These are phyloP conservation scores for Lachancea quebecensis DNA, from an alignment of 805 yeast genomes.

Conservation along the genomic window DNA sequence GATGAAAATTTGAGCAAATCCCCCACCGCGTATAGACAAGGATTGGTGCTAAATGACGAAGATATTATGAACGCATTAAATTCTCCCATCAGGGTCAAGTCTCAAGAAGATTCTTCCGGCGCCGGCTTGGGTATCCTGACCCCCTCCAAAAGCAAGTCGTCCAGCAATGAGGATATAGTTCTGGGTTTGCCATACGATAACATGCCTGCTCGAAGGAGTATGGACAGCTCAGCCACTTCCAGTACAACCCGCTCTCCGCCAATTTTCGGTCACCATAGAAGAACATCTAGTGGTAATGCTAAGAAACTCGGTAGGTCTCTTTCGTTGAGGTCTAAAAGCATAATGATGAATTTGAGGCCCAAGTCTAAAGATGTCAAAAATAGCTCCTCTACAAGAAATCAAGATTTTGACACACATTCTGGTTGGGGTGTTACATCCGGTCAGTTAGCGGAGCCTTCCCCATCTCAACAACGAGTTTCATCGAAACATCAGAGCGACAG, in stretches of 20 bases:
- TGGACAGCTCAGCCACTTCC: neutral
- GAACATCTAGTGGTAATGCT: conserved; percentile 11
- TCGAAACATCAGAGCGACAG: conserved; percentile 28
- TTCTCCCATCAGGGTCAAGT: conserved; percentile 4
- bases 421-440: conserved; percentile 30
- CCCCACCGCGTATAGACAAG: conserved; percentile 15
- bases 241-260: conserved; percentile 5
- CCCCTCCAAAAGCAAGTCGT: neutral
- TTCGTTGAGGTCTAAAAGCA: conserved; percentile 28
- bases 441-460: conserved; percentile 5
- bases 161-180: neutral
- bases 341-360: conserved; percentile 21
- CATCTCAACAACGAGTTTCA: conserved; percentile 2
- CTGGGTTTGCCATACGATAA: conserved; percentile 3
- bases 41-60: conserved; percentile 11
- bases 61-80: conserved; percentile 6
- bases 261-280: conserved; percentile 8
- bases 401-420: conserved; percentile 26
- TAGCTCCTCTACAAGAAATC: conserved; percentile 2
- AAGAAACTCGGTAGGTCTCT: conserved; percentile 28
- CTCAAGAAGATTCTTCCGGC: neutral
- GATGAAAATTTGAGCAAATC: conserved; percentile 15
- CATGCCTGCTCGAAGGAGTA: neutral
- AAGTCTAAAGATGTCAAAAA: conserved; percentile 9
- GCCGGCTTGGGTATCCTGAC: conserved; percentile 7